Evolutionary conservation across 1,284 basidiomycete species (phyloP).

Genomic region (Xanthoconium separans): DNA sequence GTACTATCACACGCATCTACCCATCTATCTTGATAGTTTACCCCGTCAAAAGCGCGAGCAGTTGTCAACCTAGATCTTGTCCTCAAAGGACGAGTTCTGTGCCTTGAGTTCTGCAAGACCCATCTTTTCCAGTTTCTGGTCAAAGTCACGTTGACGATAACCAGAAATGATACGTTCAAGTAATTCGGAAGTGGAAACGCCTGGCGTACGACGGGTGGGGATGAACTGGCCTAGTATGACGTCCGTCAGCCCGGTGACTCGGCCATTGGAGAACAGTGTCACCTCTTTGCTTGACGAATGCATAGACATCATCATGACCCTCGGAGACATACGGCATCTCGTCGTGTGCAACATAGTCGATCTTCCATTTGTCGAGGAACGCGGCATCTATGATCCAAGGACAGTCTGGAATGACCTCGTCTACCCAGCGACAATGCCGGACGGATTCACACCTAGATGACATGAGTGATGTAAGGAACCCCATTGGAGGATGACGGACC

Average conservation of each 20-base stretch:
- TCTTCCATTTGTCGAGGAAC: conserved; percentile 81
- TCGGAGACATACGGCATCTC: conserved; percentile 80
- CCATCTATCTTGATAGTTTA: not conserved
- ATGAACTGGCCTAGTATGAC: conserved; percentile 83
- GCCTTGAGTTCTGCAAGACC: conserved; percentile 71
- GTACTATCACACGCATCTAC: conserved; percentile 4
- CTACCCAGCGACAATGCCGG: conserved; percentile 95
- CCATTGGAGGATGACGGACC: conserved; percentile 41
- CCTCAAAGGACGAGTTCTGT: conserved; percentile 42
- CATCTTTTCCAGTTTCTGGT: conserved; percentile 87
- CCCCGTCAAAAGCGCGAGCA: not conserved
- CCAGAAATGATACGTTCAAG: conserved; percentile 87
- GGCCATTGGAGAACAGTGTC: conserved; percentile 10
- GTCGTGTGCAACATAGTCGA: conserved; percentile 98
- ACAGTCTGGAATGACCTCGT: conserved; percentile 91
- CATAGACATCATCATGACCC: conserved; percentile 85
- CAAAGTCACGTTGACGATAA: conserved; percentile 82
- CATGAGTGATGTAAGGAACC: conserved; percentile 15
- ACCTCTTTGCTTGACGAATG: conserved; percentile 80
- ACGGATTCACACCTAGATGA: conserved; percentile 73
- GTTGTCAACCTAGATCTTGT: conserved; percentile 4
- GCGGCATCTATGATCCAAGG: conserved; percentile 89
- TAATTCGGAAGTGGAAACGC: conserved; percentile 91
- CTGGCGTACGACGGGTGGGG: conserved; percentile 92
- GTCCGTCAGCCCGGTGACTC: conserved; percentile 1